A percentile compares a stretch with the other conserved stretches of the same genome.
Evolutionary conservation across 2,329 filamentous ascomycete genomes (phyloP).

Genomic region (Aspergillus sergii): DNA sequence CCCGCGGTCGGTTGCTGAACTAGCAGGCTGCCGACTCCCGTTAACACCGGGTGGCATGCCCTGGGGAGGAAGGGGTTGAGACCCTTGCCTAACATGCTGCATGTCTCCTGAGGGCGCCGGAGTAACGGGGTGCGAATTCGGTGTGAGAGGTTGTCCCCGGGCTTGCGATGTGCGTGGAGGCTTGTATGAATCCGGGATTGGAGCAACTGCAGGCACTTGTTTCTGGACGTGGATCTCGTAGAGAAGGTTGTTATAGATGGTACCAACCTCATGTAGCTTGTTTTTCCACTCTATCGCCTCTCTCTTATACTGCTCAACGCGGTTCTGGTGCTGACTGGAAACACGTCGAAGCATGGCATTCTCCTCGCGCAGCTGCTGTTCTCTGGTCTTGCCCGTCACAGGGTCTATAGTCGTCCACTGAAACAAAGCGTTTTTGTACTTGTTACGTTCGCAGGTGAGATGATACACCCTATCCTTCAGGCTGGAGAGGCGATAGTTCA

Average conservation of each 20-base stretch:
- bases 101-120: background rate
- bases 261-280: conserved; percentile 24
- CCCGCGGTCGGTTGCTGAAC: background rate
- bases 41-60: background rate
- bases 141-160: background rate
- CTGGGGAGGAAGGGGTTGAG: background rate
- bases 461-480: conserved; percentile 26
- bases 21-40: background rate
- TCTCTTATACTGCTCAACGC: conserved; percentile 28
- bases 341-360: conserved; percentile 29
- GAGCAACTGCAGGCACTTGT: conserved; percentile 18
- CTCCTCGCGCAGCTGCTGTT: conserved; percentile 22
- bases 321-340: conserved; percentile 26
- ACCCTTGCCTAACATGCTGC: background rate
- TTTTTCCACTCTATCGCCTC: conserved; percentile 31
- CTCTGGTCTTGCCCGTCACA: conserved; percentile 30
- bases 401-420: conserved; percentile 29
- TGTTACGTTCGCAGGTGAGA: conserved; percentile 32
- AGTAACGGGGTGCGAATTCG: background rate
- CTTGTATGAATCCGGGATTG: conserved; percentile 23
- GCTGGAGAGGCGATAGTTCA: conserved; percentile 25
- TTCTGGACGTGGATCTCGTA: conserved; percentile 25
- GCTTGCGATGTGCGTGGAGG: conserved; percentile 12
- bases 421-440: conserved; percentile 28
- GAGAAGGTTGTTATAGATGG: conserved; percentile 29